Base-by-base conservation (phyloP, 2,329 filamentous ascomycete species). In the Trichophyton rubrum region DNA sequence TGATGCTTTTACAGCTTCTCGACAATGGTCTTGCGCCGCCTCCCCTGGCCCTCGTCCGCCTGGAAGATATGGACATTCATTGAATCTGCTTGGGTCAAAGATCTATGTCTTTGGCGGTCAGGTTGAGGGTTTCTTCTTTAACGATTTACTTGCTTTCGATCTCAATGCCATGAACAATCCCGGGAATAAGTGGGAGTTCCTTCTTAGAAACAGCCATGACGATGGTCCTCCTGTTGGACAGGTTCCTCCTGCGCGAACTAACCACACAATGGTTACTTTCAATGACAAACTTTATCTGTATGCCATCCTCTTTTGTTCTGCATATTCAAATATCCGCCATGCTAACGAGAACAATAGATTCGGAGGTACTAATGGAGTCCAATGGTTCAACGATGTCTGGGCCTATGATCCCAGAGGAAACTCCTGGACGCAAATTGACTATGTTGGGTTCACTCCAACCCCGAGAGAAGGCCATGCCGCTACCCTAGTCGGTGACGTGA, bases 341-440 rank as follows among this genome's bases (percentile, higher is more conserved):
- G 66, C 53, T 62, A 56, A 61, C 56, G 8, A 8, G n/a, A 60
- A 30, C 15, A 22, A 9, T 66, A 93, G 88, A n/a, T 99, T 99
- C 71, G 93, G 93, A 67, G 93, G 93, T 64, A 99, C 93, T 1
- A 96, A 99, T 71, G 93, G 93, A 45, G 84, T 91, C 60, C 85
- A 89, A 68, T 99, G 93, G 95, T 99, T 97, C 77, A 99, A 97
- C 72, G 93, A 99, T 71, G 93, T 99, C 56, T 99, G 93, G 93
- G 89, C 86, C 59, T 99, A 93, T 72, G 92, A 96, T 68, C 88
- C 91, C 6, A 80, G 85, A 60, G 77, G 82, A 53, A 96, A 96
- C 72, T 77, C 81, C 60, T 99, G 93, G 93, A 77, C 84, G 8
- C 87, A 95, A 71, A 80, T 96, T 60, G 92, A 97, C 69, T 99